These are phyloP conservation scores for Gnetum montanum DNA, from an alignment of 75 land plant genomes.

Conservation along the genomic window DNA sequence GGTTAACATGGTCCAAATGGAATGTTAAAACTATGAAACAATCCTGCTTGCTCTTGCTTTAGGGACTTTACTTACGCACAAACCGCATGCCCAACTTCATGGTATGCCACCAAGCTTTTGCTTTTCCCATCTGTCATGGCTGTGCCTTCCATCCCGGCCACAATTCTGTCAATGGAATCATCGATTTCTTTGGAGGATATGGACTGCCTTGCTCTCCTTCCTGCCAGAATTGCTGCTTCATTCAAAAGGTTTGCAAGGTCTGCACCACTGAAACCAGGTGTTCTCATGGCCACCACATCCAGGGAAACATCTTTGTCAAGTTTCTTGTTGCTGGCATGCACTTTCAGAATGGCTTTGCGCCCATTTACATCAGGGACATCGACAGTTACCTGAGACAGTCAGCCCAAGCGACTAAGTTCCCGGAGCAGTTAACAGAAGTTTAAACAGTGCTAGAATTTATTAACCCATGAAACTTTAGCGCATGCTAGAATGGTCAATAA, in stretches of 20 bases:
- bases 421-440: not conserved
- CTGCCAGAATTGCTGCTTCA: conserved; percentile 45
- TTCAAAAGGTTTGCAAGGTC: conserved; percentile 47
- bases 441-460: too few species aligned
- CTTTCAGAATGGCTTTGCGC: conserved; percentile 44
- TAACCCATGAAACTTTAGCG: too few species aligned
- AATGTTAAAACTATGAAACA: too few species aligned
- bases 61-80: conserved; percentile 33
- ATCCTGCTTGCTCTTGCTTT: too few species aligned
- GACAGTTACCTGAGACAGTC: conserved; percentile 35
- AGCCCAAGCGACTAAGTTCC: too few species aligned
- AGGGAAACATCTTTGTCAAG: conserved; percentile 33
- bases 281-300: conserved; percentile 45
- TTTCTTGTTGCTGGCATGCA: conserved; percentile 40
- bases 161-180: conserved; percentile 50
- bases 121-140: conserved; percentile 47
- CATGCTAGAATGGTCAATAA: too few species aligned
- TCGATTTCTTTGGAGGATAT: conserved; percentile 40
- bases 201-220: conserved; percentile 33
- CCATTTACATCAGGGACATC: conserved; percentile 48
- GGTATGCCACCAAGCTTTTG: conserved; percentile 47
- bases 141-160: conserved; percentile 52
- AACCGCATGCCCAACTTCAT: conserved; percentile 51
- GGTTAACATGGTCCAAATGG: too few species aligned
- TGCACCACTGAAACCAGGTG: conserved; percentile 47